phyloP scores from a whole-genome alignment of 768 basidiomycete species.

The Lentinula sp. region DNA sequence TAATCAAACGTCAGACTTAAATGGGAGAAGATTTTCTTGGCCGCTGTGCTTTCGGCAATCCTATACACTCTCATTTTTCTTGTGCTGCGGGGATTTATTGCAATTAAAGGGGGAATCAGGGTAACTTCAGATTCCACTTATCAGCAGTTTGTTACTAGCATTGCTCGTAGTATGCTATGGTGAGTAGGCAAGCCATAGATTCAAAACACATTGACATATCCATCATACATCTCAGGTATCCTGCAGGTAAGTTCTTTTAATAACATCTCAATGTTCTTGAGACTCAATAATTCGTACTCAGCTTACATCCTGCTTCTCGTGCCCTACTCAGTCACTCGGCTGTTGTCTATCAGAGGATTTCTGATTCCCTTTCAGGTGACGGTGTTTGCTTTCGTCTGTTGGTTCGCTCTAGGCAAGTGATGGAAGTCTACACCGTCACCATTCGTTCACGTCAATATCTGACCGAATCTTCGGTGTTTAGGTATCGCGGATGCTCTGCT shows the following conservation, averaged over 20 bases:
- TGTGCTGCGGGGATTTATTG: slow-evolving; percentile 51
- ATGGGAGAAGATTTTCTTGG: slow-evolving; percentile 45
- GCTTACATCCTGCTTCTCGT: slow-evolving; percentile 56
- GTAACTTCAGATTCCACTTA: slow-evolving; percentile 45
- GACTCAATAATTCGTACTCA: slow-evolving; percentile 17
- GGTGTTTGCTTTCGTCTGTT: slow-evolving; percentile 46
- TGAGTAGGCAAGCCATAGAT: slow-evolving; percentile 22
- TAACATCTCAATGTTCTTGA: background rate
- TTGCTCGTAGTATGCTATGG: slow-evolving; percentile 70
- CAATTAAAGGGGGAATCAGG: slow-evolving; percentile 43
- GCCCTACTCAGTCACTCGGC: slow-evolving; percentile 49
- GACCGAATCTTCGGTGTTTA: slow-evolving; percentile 16
- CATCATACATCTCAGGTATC: slow-evolving; percentile 37
- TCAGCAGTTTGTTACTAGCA: slow-evolving; percentile 52
- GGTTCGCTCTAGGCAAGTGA: slow-evolving; percentile 48
- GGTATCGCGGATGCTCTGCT: slow-evolving; percentile 61
- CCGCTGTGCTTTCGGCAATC: slow-evolving; percentile 46
- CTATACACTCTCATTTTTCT: slow-evolving; percentile 61
- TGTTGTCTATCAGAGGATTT: slow-evolving; percentile 43
- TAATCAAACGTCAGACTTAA: background rate
- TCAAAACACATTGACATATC: background rate
- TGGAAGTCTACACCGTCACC: background rate
- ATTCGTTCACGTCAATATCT: background rate
- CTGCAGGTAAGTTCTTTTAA: slow-evolving; percentile 38
- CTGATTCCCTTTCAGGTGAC: slow-evolving; percentile 37